Evolutionary conservation across 768 basidiomycete genomes (phyloP).

Genomic region (Boletus bicolor): DNA sequence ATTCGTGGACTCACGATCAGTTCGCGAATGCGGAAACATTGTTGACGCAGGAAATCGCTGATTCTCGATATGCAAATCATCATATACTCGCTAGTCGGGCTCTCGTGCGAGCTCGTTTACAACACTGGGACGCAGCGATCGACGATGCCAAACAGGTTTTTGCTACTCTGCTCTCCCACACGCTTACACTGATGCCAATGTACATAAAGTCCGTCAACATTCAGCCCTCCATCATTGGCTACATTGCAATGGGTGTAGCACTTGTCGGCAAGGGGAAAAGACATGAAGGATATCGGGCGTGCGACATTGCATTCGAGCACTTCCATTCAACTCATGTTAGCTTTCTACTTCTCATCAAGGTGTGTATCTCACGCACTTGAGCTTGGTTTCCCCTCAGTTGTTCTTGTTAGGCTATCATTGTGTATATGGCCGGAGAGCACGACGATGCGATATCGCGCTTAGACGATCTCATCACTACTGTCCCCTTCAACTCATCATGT

Average conservation of each 20-base stretch:
- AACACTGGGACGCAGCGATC: neutral
- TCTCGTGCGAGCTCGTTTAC: neutral
- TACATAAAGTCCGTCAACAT: neutral
- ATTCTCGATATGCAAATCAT: neutral
- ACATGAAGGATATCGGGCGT: neutral
- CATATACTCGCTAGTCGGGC: neutral
- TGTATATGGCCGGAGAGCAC: constrained; percentile 5
- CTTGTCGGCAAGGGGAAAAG: neutral
- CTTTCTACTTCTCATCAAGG: neutral
- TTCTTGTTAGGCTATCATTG: constrained; percentile 1
- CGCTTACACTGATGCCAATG: neutral
- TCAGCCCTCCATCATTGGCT: neutral
- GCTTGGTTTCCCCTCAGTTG: neutral
- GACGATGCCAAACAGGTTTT: neutral
- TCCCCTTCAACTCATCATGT: neutral
- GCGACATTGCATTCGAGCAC: neutral
- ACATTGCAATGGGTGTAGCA: neutral
- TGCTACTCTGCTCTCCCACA: neutral
- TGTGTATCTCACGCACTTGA: neutral
- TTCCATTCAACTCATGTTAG: neutral
- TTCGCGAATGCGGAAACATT: no score
- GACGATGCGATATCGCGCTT: constrained; percentile 4
- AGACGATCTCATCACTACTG: neutral
- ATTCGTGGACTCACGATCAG: no score
- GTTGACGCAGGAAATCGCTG: neutral